Evolutionary conservation across 177 flowering plant species (phyloP).

Genomic region (Tripterygium wilfordii): DNA sequence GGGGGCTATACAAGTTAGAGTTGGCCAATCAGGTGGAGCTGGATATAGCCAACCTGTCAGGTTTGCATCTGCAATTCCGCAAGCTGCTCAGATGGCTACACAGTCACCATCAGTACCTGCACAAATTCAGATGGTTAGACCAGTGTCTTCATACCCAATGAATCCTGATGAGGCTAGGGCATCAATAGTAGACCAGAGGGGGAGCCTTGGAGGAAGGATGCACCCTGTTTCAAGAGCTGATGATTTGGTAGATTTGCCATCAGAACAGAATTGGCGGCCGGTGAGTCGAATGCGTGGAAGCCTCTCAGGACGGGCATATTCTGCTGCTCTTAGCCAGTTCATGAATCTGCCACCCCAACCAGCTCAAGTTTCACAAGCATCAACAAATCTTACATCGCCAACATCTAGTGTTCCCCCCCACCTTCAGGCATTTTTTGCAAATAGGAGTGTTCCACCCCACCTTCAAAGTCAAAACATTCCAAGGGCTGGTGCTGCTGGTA

Average conservation of each 20-base stretch:
- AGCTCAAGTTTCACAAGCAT: conserved; percentile 26
- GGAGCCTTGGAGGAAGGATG: conserved; percentile 10
- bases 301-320: conserved; percentile 45
- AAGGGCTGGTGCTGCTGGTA: no score
- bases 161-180: conserved; percentile 12
- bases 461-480: no score
- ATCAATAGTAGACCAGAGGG: conserved; percentile 29
- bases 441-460: neutral
- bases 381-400: conserved; percentile 6
- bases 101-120: conserved; percentile 23
- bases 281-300: conserved; percentile 86
- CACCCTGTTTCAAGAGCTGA: conserved; percentile 25
- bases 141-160: conserved; percentile 11
- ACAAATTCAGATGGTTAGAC: conserved; percentile 27
- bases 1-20: conserved; percentile 20
- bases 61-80: conserved; percentile 10
- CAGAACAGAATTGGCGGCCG: conserved; percentile 62
- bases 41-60: conserved; percentile 12
- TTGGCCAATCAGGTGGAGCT: conserved; percentile 10
- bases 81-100: conserved; percentile 17
- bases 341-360: conserved; percentile 49
- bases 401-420: conserved; percentile 16
- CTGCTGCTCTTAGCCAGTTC: conserved; percentile 42
- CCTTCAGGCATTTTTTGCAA: conserved; percentile 23
- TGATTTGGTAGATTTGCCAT: conserved; percentile 19